A percentile compares a stretch with the other conserved stretches of the same genome.
phyloP scores from a whole-genome alignment of 2,329 filamentous ascomycete species.

The Calonectria pteridis region DNA sequence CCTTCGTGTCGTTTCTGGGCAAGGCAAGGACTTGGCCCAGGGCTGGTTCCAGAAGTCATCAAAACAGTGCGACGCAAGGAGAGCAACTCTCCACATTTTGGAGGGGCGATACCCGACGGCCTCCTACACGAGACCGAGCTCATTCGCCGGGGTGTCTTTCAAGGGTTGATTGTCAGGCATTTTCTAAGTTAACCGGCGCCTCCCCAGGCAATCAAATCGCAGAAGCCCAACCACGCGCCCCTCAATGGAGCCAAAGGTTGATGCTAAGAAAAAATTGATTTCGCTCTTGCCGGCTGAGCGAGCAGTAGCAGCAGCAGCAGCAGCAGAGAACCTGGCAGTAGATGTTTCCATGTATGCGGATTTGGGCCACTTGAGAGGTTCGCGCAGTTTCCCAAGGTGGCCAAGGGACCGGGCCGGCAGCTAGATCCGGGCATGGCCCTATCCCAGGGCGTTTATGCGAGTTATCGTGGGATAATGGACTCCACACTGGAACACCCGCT shows the following conservation, averaged over 20 bases:
- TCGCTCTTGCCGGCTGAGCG: conserved; percentile 2
- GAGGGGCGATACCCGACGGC: background rate
- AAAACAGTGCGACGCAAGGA: conserved; percentile 7
- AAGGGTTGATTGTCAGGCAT: background rate
- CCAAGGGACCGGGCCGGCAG: conserved; percentile 39
- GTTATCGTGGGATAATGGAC: conserved; percentile 29
- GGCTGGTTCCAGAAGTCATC: conserved; percentile 21
- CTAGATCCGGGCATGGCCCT: conserved; percentile 33
- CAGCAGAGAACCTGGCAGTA: background rate
- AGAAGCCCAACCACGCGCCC: background rate
- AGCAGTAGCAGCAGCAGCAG: background rate
- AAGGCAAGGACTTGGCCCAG: conserved; percentile 14
- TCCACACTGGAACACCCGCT: conserved; percentile 28
- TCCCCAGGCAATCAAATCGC: conserved; percentile 2
- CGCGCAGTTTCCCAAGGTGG: conserved; percentile 22
- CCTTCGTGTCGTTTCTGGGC: conserved; percentile 2
- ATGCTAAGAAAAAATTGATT: background rate
- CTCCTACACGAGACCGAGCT: conserved; percentile 15
- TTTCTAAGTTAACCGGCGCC: conserved; percentile 15
- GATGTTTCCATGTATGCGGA: background rate
- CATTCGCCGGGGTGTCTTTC: conserved; percentile 16
- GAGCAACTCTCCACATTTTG: conserved; percentile 21
- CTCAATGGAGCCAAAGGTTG: conserved; percentile 8
- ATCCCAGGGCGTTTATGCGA: conserved; percentile 26
- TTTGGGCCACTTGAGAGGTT: conserved; percentile 22